Evolutionary conservation across 2,329 filamentous ascomycete genomes (phyloP), one percentile per base, ranked within the genome.

Genomic region (Trichoderma asperellum): DNA sequence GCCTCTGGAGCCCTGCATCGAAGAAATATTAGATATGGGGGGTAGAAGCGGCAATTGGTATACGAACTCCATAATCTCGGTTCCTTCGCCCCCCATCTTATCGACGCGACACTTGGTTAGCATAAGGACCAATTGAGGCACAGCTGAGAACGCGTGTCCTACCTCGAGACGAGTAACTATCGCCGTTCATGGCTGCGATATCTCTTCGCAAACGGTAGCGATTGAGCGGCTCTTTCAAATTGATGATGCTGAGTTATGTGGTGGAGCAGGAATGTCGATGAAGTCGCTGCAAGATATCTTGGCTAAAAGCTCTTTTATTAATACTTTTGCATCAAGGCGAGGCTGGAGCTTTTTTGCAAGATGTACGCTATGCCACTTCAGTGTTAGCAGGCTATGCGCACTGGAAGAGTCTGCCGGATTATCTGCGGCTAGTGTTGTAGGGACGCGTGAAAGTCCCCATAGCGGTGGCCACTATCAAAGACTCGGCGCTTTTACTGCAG

Each of bases 151-250:
- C 80, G 79, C 76, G 68, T 73, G 74, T 77, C 83, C 80, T 84
- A 92, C 92, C 92, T 88, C 92, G 88, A 75, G 91, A 89, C 77
- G 89, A 89, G 81, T 94, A 95, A 80, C 85, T 91, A 80, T 95
- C 92, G 78, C 92, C 92, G 91, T 95, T 95, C 92, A 96, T 96
- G 70, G 71, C 88, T 68, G 58, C 59, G 71, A 72, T 71, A 70
- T 32, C 58, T 63, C 56, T 53, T 68, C 68, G 59, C 60, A 70
- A 62, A 70, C 62, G 24, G 56, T 63, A 71, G 68, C 64, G 66
- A 66, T 68, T 62, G 69, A 40, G 32, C 65, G 52, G 61, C 62
- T 69, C 68, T 61, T 66, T 58, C 37, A 68, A 68, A 70, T 70
- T 72, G 72, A 72, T 67, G 72, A 65, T 59, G 71, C 49, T 71